Base-by-base conservation (phyloP, 1,284 basidiomycete species). In the Ceratorhiza oryzae-sativae region DNA sequence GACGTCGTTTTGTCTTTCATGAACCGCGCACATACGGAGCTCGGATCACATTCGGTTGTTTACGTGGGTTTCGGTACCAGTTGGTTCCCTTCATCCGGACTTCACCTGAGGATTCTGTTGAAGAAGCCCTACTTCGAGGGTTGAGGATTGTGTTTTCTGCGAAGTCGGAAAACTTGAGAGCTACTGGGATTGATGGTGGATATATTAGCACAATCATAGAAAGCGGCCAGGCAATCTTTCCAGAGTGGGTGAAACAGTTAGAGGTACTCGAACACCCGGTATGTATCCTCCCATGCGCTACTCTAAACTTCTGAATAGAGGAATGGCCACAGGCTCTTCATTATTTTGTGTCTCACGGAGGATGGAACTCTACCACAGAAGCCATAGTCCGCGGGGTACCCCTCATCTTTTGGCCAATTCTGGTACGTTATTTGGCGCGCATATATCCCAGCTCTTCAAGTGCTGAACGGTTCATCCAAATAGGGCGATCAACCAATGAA, bases 21-120 rank as follows among this genome's bases (percentile, higher is more conserved):
- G 42, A 48, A 70, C 56, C 45, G 58, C 34, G 62, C 63, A 56
- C 61, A 60, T 32, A 53, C 25, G 18, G 56, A 68, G 10, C 25
- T 60, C 8, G 72, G 72, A 4, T 20, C 56, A 4, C 53, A 73
- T 30, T 60, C 55, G 13, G 63, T 68, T 4, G 27, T 73, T 9
- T 73, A 73, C 56, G 45, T 68, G 25, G 63, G 63, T 5, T 73
- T 73, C 36, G 72, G 72, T 15, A 46, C 63, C 2, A 25, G 45
- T n/a, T 70, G 46, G 30, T 73, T 73, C 45, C 72, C 72, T 36
- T 34, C 30, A 0, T 49, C 53, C 4, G 27, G 30, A 20, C 58
- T 8, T 20, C 72, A 73, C 30, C 27, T 73, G 18, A 61, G 13
- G 9, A 41, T 53, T 18, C 45, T 68, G 2, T 73, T 12, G 53